Percentiles rank a stretch among this genome's conserved stretches.
Evolutionary conservation across 805 yeast genomes (phyloP).

Genomic region (Ogataea nakhonphanomensis): DNA sequence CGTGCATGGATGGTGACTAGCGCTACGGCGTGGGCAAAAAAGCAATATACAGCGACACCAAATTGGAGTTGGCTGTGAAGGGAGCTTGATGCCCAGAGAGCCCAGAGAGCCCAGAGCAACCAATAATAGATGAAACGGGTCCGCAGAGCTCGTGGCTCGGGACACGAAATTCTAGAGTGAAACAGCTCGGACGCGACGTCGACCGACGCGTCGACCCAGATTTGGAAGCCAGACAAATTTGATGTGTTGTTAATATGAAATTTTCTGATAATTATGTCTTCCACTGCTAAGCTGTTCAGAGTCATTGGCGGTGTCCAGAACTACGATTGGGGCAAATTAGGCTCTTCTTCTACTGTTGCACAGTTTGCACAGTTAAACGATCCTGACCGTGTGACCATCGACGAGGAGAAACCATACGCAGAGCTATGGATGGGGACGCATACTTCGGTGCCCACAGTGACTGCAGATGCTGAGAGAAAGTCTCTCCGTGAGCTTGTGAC

Average conservation of each 20-base stretch:
- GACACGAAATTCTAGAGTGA: no score
- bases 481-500: constrained; percentile 61
- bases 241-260: constrained; percentile 9
- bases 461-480: constrained; percentile 50
- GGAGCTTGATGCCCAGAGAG: no score
- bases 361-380: constrained; percentile 73
- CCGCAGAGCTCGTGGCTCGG: no score
- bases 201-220: constrained; percentile 4
- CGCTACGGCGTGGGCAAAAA: no score
- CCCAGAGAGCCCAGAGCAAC: background rate
- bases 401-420: constrained; percentile 84
- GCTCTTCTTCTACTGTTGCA: constrained; percentile 84
- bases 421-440: constrained; percentile 99
- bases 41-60: no score
- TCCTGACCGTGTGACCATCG: constrained; percentile 50
- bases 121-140: background rate
- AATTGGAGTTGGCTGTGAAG: no score
- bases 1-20: no score
- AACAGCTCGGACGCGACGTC: background rate
- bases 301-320: constrained; percentile 38
- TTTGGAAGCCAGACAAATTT: background rate
- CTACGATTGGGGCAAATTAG: constrained; percentile 60
- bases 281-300: constrained; percentile 25
- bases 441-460: constrained; percentile 79
- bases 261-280: constrained; percentile 7